Percentiles rank a stretch among this genome's conserved stretches.
Conservation (phyloP, 2,329 filamentous ascomycete genomes). For the Thelonectria blattea region DNA sequence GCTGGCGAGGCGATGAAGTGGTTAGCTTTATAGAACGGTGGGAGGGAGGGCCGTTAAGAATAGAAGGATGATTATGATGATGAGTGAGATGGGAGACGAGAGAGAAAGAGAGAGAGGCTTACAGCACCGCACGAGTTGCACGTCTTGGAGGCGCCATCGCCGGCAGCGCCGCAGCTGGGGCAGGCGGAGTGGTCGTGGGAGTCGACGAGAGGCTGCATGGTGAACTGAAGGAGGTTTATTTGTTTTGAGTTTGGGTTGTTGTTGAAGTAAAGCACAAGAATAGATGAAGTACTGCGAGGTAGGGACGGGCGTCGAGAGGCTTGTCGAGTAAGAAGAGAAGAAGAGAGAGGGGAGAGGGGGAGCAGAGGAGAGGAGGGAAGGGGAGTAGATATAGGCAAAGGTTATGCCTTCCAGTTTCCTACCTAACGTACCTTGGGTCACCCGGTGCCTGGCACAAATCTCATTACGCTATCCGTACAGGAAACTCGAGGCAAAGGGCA, state of each 20-base stretch:
- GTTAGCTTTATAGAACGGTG: background rate
- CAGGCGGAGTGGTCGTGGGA: conserved; percentile 48
- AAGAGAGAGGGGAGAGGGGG: background rate
- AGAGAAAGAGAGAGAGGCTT: conserved; percentile 39
- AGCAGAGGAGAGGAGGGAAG: background rate
- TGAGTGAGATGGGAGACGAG: background rate
- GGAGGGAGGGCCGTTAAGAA: background rate
- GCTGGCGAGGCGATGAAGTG: conserved; percentile 20
- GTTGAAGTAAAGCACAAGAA: too few relatives aligned
- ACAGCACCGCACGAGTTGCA: conserved; percentile 64
- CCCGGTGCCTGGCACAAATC: too few relatives aligned
- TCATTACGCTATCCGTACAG: too few relatives aligned
- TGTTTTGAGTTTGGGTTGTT: conserved; percentile 1
- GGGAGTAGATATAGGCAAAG: background rate
- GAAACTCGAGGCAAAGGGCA: too few relatives aligned
- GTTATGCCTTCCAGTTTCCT: conserved; percentile 4
- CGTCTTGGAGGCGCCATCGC: conserved; percentile 55
- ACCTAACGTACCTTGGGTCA: too few relatives aligned
- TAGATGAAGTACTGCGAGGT: conserved; percentile 11
- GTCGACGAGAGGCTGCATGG: conserved; percentile 46
- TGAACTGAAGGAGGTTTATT: background rate
- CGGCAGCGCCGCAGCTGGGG: conserved; percentile 62
- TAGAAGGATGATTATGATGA: background rate
- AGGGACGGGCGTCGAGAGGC: background rate
- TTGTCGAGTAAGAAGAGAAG: background rate